Conservation (phyloP, 2,329 filamentous ascomycete genomes). For the Grosmannia clavigera region DNA sequence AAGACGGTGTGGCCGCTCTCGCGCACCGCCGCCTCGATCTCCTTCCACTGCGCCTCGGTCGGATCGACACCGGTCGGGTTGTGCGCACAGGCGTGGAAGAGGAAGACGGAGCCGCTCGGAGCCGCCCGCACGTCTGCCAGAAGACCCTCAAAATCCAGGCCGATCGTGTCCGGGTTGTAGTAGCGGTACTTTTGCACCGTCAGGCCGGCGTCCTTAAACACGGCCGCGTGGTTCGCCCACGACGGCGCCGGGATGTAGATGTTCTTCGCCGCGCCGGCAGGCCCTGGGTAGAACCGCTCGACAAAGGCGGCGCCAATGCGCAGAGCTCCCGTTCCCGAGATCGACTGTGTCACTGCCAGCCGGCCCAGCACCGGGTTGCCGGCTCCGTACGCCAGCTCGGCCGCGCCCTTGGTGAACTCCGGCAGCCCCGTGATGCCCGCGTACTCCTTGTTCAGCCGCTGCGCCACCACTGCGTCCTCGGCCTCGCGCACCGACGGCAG, state of each 20-base stretch:
- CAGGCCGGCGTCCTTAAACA: slow-evolving; percentile 88
- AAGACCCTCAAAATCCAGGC: slow-evolving; percentile 93
- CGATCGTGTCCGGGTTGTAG: slow-evolving; percentile 98
- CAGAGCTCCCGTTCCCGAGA: slow-evolving; percentile 93
- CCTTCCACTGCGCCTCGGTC: slow-evolving; percentile 79
- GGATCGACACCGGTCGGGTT: slow-evolving; percentile 97
- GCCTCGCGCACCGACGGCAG: slow-evolving; percentile 84
- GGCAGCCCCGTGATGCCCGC: slow-evolving; percentile 94
- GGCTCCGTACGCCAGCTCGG: slow-evolving; percentile 73
- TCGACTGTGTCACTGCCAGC: slow-evolving; percentile 89
- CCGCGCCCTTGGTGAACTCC: slow-evolving; percentile 85
- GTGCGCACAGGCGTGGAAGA: slow-evolving; percentile 95
- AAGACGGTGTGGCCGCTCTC: slow-evolving; percentile 81
- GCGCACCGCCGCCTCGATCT: slow-evolving; percentile 82
- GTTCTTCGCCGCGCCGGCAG: slow-evolving; percentile 49
- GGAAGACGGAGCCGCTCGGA: slow-evolving; percentile 74
- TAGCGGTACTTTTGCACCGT: slow-evolving; percentile 93
- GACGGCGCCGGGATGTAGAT: slow-evolving; percentile 94
- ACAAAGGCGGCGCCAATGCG: slow-evolving; percentile 92
- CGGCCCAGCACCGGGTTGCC: slow-evolving; percentile 66
- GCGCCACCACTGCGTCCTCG: slow-evolving; percentile 72
- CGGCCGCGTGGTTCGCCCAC: slow-evolving; percentile 96
- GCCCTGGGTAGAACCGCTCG: slow-evolving; percentile 76
- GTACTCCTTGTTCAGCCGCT: slow-evolving; percentile 89
- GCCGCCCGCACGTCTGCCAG: slow-evolving; percentile 80